Evolutionary conservation across 768 basidiomycete genomes (phyloP), one percentile per base, ranked within the genome.

Genomic region (Pleurotus eryngii): DNA sequence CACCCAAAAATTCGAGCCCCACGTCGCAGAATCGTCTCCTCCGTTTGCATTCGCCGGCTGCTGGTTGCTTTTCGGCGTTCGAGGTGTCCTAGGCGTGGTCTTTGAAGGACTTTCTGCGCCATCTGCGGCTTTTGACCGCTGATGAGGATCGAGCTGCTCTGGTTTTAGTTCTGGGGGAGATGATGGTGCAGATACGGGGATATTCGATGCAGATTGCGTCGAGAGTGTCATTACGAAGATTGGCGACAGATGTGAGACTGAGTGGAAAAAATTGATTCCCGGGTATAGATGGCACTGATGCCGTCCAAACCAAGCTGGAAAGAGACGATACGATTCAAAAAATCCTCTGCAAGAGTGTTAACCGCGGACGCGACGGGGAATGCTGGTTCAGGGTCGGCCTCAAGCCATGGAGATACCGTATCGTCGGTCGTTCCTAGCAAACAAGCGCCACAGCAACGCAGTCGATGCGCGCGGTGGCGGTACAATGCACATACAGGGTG

Each of bases 1-100:
- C 5, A 96, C 92, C 95, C 95, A 97, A 68, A 97, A 96, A 69
- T 93, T 87, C 24, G 89, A 83, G 4, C 92, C 92, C 92, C 92
- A 95, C 26, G 51, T 42, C 5, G 80, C 81, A 59, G 81, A 71
- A 62, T 80, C 81, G 55, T 79, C 75, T 47, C 65, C 71, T 54
- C 78, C 75, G 43, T 35, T 35, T 35, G 30, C 30, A 35, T 35
- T 35, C 70, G 68, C 64, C 35, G 51, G 38, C 38, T 20, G 51
- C 15, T 39, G 37, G 7, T 39, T 30, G 62, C 59, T 58, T 61
- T 62, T 60, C 50, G 64, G 51, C 57, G 62, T 63, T 56, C 64
- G 57, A 56, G 68, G 66, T 4, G 66, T 62, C 53, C 59, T 68
- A 48, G 67, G 55, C 47, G 66, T 62, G 14, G 71, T 65, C 47